These are phyloP conservation scores for Rhodotorula glutinis DNA, from an alignment of 1,284 basidiomycete genomes.

Conservation along the genomic window DNA sequence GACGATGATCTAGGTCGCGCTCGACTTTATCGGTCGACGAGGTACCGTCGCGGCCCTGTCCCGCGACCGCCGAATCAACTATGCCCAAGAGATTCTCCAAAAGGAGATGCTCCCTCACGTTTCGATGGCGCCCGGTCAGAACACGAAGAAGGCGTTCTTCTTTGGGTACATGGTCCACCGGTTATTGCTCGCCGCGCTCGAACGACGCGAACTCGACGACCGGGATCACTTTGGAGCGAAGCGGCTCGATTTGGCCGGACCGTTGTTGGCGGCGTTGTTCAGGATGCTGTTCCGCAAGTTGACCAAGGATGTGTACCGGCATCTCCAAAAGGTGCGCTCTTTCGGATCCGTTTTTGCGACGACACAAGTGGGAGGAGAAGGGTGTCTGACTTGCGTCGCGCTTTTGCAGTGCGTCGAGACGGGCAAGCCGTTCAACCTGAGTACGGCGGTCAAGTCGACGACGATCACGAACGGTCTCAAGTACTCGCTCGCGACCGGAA, in stretches of 20 bases:
- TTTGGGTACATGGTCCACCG: constrained; percentile 99
- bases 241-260: constrained; percentile 91
- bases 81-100: constrained; percentile 96
- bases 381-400: constrained; percentile 17
- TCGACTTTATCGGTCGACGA: constrained; percentile 98
- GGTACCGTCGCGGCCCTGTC: constrained; percentile 92
- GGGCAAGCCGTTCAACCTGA: constrained; percentile 90
- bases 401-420: constrained; percentile 82
- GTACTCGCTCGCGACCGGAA: constrained; percentile 97
- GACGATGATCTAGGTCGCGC: constrained; percentile 56
- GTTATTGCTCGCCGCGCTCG: constrained; percentile 84
- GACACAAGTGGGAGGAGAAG: no score
- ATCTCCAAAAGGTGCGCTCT: constrained; percentile 80
- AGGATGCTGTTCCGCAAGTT: constrained; percentile 96
- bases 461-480: constrained; percentile 98
- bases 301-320: constrained; percentile 94
- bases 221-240: constrained; percentile 99
- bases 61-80: constrained; percentile 85
- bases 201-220: constrained; percentile 93
- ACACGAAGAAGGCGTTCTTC: constrained; percentile 99
- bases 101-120: constrained; percentile 99
- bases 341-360: no score
- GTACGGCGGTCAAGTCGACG: constrained; percentile 87
- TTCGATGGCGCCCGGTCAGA: constrained; percentile 90
- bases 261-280: constrained; percentile 90